Conservation (phyloP, 1,139 yeast genomes). For the Blastobotrys proliferans region DNA sequence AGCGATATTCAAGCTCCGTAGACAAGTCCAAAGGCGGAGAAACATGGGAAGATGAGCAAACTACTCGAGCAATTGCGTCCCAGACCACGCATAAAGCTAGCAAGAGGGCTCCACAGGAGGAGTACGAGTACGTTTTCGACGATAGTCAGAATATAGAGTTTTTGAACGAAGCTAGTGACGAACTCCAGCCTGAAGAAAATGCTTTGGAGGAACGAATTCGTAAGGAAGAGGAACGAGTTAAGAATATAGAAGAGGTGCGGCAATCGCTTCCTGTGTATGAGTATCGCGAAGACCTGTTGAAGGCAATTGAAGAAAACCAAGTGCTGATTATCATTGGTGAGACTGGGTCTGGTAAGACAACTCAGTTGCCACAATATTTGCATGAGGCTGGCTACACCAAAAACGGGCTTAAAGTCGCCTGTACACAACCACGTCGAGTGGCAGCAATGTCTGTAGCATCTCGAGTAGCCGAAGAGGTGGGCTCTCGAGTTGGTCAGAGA, state of each 20-base stretch:
- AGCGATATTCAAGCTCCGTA: conserved; percentile 33
- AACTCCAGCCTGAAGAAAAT: conserved; percentile 27
- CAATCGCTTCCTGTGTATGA: conserved; percentile 73
- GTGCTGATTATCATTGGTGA: conserved; percentile 90
- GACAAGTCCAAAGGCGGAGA: conserved; percentile 39
- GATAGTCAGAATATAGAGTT: conserved; percentile 70
- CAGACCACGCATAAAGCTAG: conserved; percentile 20
- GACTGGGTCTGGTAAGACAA: conserved; percentile 97
- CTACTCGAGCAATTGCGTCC: conserved; percentile 42
- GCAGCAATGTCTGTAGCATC: conserved; percentile 94
- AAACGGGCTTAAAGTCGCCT: conserved; percentile 59
- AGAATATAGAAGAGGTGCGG: conserved; percentile 47
- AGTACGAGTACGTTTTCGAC: conserved; percentile 83
- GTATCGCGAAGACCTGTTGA: conserved; percentile 59
- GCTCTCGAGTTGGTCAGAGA: conserved; percentile 61
- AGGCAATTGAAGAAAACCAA: conserved; percentile 60
- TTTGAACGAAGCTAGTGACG: conserved; percentile 38
- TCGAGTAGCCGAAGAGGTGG: conserved; percentile 86
- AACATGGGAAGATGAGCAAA: conserved; percentile 65
- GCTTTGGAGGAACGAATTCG: conserved; percentile 36
- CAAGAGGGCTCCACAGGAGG: conserved; percentile 40
- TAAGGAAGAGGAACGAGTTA: conserved; percentile 42
- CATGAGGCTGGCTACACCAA: conserved; percentile 74
- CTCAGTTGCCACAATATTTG: conserved; percentile 87
- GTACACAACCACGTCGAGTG: conserved; percentile 94